Conservation (phyloP, 2,329 filamentous ascomycete species). For the Hypomyces perniciosus region DNA sequence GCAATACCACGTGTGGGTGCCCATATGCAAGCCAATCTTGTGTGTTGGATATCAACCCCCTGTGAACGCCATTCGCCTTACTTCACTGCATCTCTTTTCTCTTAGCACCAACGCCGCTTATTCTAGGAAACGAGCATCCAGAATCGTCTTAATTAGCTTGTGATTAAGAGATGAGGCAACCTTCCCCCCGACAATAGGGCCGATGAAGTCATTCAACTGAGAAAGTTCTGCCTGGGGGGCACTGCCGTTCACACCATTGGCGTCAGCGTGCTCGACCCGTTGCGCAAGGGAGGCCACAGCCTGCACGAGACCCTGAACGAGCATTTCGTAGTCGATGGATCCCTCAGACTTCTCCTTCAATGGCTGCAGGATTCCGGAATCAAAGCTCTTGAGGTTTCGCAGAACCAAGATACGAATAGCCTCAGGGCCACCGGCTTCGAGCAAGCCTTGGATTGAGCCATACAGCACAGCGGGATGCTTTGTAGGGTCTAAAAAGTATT, state of each 20-base stretch:
- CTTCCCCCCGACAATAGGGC: slow-evolving; percentile 46
- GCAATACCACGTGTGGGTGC: neutral
- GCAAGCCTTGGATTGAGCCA: slow-evolving; percentile 76
- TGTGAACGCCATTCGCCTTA: slow-evolving; percentile 23
- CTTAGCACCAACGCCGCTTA: slow-evolving; percentile 19
- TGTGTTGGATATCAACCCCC: slow-evolving; percentile 10
- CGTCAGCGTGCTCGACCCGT: slow-evolving; percentile 20
- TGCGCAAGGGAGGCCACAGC: slow-evolving; percentile 42
- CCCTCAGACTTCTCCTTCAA: slow-evolving; percentile 46
- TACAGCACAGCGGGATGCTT: slow-evolving; percentile 82
- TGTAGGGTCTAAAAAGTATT: slow-evolving; percentile 81
- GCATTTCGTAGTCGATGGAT: slow-evolving; percentile 47
- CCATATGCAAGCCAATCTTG: neutral
- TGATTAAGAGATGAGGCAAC: slow-evolving; percentile 42
- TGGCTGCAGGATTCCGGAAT: slow-evolving; percentile 47
- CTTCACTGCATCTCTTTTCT: neutral
- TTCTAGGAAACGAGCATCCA: slow-evolving; percentile 51
- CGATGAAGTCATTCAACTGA: slow-evolving; percentile 49
- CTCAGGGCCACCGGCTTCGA: slow-evolving; percentile 65
- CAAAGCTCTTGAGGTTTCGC: slow-evolving; percentile 50
- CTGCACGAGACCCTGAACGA: slow-evolving; percentile 51
- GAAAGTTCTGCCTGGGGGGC: slow-evolving; percentile 32
- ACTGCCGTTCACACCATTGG: slow-evolving; percentile 37
- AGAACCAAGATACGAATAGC: slow-evolving; percentile 52
- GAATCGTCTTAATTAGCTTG: slow-evolving; percentile 42